Conservation (phyloP, 192 early-diverging fungal genomes). For the Coemansia furcata region DNA sequence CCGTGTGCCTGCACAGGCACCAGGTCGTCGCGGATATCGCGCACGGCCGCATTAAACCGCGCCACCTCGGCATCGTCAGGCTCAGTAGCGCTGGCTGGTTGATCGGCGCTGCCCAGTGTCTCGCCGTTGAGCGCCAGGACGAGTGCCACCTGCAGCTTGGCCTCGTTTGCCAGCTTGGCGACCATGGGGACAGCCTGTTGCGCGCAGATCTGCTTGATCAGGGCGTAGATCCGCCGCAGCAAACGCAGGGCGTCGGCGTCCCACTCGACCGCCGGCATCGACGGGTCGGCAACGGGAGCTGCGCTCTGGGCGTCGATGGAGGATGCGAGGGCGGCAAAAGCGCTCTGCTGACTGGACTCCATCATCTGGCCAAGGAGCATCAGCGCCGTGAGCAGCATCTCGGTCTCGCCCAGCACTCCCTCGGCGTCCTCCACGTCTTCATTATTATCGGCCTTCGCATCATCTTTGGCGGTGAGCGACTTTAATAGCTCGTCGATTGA, state of each 20-base stretch:
- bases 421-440: slow-evolving; percentile 33
- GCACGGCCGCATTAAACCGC: slow-evolving; percentile 72
- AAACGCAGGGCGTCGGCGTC: slow-evolving; percentile 13
- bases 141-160: slow-evolving; percentile 23
- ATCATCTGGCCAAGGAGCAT: slow-evolving; percentile 65
- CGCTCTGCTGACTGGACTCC: slow-evolving; percentile 48
- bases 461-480: slow-evolving; percentile 1
- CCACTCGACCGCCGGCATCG: slow-evolving; percentile 17
- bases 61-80: slow-evolving; percentile 43
- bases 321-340: slow-evolving; percentile 12
- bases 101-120: slow-evolving; percentile 4
- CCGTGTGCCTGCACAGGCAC: slow-evolving; percentile 89
- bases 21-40: slow-evolving; percentile 71
- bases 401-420: slow-evolving; percentile 53
- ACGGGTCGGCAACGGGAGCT: neutral
- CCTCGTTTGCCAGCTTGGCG: slow-evolving; percentile 6
- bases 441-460: neutral
- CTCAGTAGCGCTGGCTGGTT: neutral
- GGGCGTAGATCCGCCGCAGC: slow-evolving; percentile 23
- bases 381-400: slow-evolving; percentile 58
- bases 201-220: slow-evolving; percentile 10
- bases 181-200: neutral
- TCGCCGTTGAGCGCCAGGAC: slow-evolving; percentile 35
- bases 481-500: slow-evolving; percentile 20
- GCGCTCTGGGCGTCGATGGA: neutral